These are phyloP conservation scores for Xylaria sp. DNA, from an alignment of 2,329 filamentous ascomycete genomes.

Conservation along the genomic window DNA sequence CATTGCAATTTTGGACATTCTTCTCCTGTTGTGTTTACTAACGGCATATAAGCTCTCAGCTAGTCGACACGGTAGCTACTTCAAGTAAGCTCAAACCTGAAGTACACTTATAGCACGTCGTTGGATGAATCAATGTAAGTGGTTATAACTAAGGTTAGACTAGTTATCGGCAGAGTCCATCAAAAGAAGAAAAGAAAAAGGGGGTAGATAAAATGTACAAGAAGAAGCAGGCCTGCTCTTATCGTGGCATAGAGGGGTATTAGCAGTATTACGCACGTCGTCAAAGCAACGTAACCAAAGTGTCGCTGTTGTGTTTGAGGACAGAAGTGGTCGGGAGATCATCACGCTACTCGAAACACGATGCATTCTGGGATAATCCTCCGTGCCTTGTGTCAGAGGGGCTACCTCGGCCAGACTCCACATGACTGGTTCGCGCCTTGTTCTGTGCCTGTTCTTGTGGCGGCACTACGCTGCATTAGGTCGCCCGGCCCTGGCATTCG, in stretches of 20 bases:
- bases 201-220: not conserved
- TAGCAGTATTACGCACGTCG: not conserved
- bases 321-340: not conserved
- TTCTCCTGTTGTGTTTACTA: not conserved
- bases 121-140: not conserved
- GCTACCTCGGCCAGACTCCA: not conserved
- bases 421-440: slow-evolving; percentile 2
- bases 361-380: slow-evolving; percentile 16
- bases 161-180: too few species aligned
- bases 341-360: slow-evolving; percentile 12
- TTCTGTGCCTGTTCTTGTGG: not conserved
- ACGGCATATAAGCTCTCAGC: not conserved
- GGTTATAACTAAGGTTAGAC: too few species aligned
- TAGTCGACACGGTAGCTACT: not conserved
- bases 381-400: slow-evolving; percentile 1
- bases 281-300: slow-evolving; percentile 1
- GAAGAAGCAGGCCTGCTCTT: not conserved
- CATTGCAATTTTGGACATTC: not conserved
- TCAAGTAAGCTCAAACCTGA: not conserved
- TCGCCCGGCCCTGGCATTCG: slow-evolving; percentile 3
- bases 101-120: not conserved
- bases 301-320: slow-evolving; percentile 11
- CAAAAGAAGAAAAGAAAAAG: not conserved
- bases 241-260: not conserved
- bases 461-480: not conserved